phyloP scores from a whole-genome alignment of 2,329 filamentous ascomycete genomes.

The Leptoxyphium fumago region DNA sequence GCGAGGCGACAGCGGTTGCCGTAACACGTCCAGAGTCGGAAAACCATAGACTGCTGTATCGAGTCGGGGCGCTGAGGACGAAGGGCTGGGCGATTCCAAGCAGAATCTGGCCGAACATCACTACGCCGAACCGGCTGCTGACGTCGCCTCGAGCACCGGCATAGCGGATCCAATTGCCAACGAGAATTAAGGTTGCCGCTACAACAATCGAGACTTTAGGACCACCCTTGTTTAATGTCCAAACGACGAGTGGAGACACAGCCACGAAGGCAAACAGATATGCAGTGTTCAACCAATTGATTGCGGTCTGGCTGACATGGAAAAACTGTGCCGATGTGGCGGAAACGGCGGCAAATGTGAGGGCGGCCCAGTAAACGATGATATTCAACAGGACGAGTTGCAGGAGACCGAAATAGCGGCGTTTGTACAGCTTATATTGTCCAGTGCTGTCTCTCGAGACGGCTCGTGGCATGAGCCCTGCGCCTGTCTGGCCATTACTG shows the following conservation, averaged over 20 bases:
- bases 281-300: slow-evolving; percentile 86
- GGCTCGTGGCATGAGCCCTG: neutral
- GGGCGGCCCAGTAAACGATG: slow-evolving; percentile 93
- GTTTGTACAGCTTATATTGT: slow-evolving; percentile 51
- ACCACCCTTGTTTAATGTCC: slow-evolving; percentile 59
- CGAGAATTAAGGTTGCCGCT: slow-evolving; percentile 56
- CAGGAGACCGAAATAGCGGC: slow-evolving; percentile 74
- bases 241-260: slow-evolving; percentile 57
- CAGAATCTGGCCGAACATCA: slow-evolving; percentile 85
- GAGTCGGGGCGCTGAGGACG: slow-evolving; percentile 72
- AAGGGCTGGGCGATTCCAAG: slow-evolving; percentile 86
- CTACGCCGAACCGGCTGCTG: slow-evolving; percentile 51
- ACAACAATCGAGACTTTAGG: slow-evolving; percentile 64
- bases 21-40: slow-evolving; percentile 68
- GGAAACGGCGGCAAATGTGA: slow-evolving; percentile 78
- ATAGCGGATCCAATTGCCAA: slow-evolving; percentile 69
- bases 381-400: slow-evolving; percentile 83
- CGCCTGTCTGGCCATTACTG: neutral
- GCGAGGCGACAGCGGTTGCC: slow-evolving; percentile 68
- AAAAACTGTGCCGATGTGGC: slow-evolving; percentile 63
- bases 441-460: neutral
- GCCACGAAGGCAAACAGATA: slow-evolving; percentile 76
- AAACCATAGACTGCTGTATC: slow-evolving; percentile 93
- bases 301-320: slow-evolving; percentile 52
- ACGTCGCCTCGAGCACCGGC: slow-evolving; percentile 17